Evolutionary conservation across 2,329 filamentous ascomycete genomes (phyloP), one percentile per base, ranked within the genome.

Genomic region (Penicillium concentricum): DNA sequence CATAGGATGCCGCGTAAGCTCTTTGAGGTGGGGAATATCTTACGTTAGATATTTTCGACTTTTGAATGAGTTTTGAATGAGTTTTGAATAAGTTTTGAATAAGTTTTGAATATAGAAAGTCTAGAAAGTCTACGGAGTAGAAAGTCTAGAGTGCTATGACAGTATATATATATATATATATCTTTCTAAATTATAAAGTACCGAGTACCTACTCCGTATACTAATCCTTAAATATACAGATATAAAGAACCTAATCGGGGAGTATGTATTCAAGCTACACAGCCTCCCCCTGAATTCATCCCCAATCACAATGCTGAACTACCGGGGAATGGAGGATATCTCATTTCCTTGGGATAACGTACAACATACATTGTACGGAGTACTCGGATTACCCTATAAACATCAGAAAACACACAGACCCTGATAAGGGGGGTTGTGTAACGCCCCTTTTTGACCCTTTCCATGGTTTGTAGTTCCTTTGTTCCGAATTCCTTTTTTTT

Each of bases 221-320:
- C n/a, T n/a, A n/a, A n/a, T n/a, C n/a, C n/a, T n/a, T n/a, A n/a
- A n/a, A n/a, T n/a, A n/a, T n/a, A n/a, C n/a, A 26, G 24, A 26
- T 26, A 26, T 26, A 26, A 26, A 26, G 20, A 24, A 55, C 34
- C 47, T 42, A 39, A 45, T 32, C 18, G 48, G 39, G 37, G 44
- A 54, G 41, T 43, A 51, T 41, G 49, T 58, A 35, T 34, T 5
- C 32, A 54, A 64, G n/a, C n/a, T n/a, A n/a, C 64, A 66, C 64
- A 65, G 64, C 64, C 64, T 65, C 64, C 64, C 64, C 64, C 64
- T 66, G 61, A 65, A 61, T 59, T 48, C 50, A 54, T 32, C 47
- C 44, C 54, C 49, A 60, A 56, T 48, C 51, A 53, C 34, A 18
- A 6, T 15, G 8, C 28, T 30, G 28, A 43, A 8, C 18, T 50